These are phyloP conservation scores for Coemansia sp. DNA, from an alignment of 192 early-diverging fungal genomes.

Conservation along the genomic window DNA sequence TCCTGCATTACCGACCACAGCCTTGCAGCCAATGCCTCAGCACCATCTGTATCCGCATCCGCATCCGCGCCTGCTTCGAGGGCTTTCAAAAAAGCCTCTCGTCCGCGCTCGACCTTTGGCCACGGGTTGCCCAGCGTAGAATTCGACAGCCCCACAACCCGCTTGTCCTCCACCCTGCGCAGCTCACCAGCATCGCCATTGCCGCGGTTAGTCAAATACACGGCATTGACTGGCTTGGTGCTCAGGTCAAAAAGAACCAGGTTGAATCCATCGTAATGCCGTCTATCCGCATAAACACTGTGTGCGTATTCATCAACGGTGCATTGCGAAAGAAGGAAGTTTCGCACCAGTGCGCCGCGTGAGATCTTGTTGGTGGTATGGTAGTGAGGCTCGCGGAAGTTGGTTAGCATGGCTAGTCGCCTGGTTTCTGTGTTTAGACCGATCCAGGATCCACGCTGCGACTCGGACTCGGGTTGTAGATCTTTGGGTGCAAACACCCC, in stretches of 20 bases:
- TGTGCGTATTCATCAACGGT: conserved; percentile 22
- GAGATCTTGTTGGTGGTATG: conserved; percentile 27
- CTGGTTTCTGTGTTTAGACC: conserved; percentile 18
- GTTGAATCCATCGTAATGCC: conserved; percentile 43
- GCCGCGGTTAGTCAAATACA: conserved; percentile 36
- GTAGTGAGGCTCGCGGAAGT: conserved; percentile 14
- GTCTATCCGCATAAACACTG: conserved; percentile 15
- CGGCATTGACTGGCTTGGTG: background rate
- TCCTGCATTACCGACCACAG: conserved; percentile 21
- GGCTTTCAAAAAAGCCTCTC: background rate
- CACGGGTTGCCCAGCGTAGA: conserved; percentile 26
- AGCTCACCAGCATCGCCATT: background rate
- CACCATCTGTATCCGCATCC: conserved; percentile 3
- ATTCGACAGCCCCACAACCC: conserved; percentile 31
- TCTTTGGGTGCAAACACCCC: conserved; percentile 37
- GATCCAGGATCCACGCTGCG: conserved; percentile 35
- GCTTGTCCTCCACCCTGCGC: conserved; percentile 1
- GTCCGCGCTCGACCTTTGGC: conserved; percentile 30
- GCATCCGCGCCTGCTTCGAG: background rate
- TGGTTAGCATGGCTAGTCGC: conserved; percentile 34
- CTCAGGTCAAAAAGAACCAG: conserved; percentile 36
- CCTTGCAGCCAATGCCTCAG: background rate
- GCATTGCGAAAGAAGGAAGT: conserved; percentile 12
- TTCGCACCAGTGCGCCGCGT: conserved; percentile 37
- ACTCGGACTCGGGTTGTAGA: conserved; percentile 13